These are phyloP conservation scores for Acorus gramineus DNA, from an alignment of 106 monocot species.

Conservation along the genomic window DNA sequence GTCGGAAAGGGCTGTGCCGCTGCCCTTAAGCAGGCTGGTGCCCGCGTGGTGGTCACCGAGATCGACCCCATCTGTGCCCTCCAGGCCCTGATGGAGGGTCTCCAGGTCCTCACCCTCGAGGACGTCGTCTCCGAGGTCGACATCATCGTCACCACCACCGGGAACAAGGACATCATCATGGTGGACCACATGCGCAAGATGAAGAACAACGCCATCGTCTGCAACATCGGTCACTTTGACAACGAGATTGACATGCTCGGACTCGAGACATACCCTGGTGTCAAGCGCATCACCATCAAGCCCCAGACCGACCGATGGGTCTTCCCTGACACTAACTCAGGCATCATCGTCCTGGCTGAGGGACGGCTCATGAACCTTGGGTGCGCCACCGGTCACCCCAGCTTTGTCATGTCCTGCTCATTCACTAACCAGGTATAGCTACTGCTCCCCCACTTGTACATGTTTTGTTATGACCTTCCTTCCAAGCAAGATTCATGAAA, in stretches of 20 bases:
- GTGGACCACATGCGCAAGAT: conserved; percentile 91
- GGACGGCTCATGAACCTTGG: conserved; percentile 86
- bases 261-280: conserved; percentile 70
- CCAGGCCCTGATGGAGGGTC: conserved; percentile 79
- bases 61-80: conserved; percentile 92
- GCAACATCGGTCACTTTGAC: conserved; percentile 95
- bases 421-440: conserved; percentile 76
- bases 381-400: conserved; percentile 80
- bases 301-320: conserved; percentile 88
- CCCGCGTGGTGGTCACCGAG: conserved; percentile 74
- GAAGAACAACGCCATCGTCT: conserved; percentile 97
- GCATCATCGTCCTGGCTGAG: conserved; percentile 77
- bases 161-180: conserved; percentile 98
- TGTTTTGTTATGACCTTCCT: no score
- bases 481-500: neutral
- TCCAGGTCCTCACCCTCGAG: conserved; percentile 58
- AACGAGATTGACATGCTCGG: conserved; percentile 92
- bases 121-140: conserved; percentile 64
- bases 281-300: conserved; percentile 87
- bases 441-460: neutral
- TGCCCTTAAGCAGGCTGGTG: conserved; percentile 82
- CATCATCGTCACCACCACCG: conserved; percentile 84
- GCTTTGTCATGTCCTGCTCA: conserved; percentile 94
- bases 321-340: conserved; percentile 67
- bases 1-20: conserved; percentile 85